These are phyloP conservation scores for Rhizoclosmatium globosum DNA, from an alignment of 192 early-diverging fungal species.

Conservation along the genomic window DNA sequence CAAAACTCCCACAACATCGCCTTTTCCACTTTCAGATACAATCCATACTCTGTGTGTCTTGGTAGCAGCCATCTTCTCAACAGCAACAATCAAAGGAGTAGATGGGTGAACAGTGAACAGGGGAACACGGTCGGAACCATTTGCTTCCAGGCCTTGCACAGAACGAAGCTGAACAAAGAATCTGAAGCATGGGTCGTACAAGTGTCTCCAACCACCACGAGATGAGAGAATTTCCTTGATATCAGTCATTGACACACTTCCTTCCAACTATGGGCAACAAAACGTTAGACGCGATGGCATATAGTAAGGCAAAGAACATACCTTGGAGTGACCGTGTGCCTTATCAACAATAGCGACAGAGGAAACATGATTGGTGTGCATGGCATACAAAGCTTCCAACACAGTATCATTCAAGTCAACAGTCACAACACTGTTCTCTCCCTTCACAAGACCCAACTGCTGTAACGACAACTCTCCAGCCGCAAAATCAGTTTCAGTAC, in stretches of 20 bases:
- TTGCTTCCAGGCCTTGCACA: conserved; percentile 45
- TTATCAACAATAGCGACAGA: conserved; percentile 59
- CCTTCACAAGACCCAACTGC: conserved; percentile 51
- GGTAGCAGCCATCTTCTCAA: conserved; percentile 66
- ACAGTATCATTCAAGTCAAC: conserved; percentile 35
- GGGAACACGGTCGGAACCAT: conserved; percentile 47
- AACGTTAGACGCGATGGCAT: neutral
- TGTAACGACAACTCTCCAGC: conserved; percentile 48
- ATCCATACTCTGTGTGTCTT: conserved; percentile 60
- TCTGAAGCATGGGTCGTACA: conserved; percentile 47
- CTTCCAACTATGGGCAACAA: conserved; percentile 33
- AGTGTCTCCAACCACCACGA: conserved; percentile 49
- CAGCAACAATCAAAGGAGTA: conserved; percentile 51
- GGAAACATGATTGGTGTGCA: conserved; percentile 57
- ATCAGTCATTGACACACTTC: conserved; percentile 55
- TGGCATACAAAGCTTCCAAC: conserved; percentile 57
- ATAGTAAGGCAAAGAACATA: neutral
- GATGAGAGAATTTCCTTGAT: conserved; percentile 57
- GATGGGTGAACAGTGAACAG: conserved; percentile 53
- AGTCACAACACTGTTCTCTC: conserved; percentile 26
- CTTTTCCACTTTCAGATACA: conserved; percentile 43
- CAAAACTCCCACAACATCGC: conserved; percentile 54
- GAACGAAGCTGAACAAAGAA: conserved; percentile 55
- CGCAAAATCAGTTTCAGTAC: conserved; percentile 30
- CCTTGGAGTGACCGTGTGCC: conserved; percentile 16